Percentiles rank a stretch among this genome's conserved stretches.
phyloP scores from a whole-genome alignment of 148 eudicot species.

The Rhododendron mucronatum region DNA sequence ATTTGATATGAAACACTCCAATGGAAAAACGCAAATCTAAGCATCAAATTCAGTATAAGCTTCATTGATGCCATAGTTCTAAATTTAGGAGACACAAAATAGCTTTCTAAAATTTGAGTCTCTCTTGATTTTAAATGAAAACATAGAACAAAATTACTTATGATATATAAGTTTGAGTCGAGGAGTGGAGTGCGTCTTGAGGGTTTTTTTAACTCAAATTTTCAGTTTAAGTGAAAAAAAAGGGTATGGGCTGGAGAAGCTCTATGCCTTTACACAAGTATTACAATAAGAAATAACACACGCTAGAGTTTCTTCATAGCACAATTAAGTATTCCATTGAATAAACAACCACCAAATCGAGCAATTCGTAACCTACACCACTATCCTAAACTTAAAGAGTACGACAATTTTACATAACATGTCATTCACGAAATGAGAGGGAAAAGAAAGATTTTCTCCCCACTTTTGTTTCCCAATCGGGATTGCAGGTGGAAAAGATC shows the following conservation, averaged over 20 bases:
- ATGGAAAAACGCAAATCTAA: neutral
- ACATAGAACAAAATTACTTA: neutral
- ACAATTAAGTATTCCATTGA: neutral
- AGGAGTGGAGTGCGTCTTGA: neutral
- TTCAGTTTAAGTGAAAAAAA: neutral
- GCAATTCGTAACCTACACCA: neutral
- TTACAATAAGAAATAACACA: neutral
- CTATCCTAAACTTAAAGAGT: neutral
- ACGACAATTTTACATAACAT: neutral
- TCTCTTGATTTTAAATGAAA: neutral
- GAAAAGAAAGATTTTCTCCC: neutral
- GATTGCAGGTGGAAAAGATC: neutral
- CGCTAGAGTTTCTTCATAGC: neutral
- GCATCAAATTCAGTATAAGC: neutral
- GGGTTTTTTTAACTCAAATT: neutral
- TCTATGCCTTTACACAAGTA: neutral
- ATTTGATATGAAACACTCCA: neutral
- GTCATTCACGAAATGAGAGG: neutral
- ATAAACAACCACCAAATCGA: neutral
- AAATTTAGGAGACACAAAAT: neutral
- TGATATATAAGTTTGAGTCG: neutral
- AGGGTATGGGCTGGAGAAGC: neutral
- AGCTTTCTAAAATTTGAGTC: neutral
- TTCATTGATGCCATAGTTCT: neutral
- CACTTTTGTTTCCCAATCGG: neutral